Evolutionary conservation across 2,329 filamentous ascomycete species (phyloP), one percentile per base, ranked within the genome.

Genomic region (Plenodomus biglobosus): DNA sequence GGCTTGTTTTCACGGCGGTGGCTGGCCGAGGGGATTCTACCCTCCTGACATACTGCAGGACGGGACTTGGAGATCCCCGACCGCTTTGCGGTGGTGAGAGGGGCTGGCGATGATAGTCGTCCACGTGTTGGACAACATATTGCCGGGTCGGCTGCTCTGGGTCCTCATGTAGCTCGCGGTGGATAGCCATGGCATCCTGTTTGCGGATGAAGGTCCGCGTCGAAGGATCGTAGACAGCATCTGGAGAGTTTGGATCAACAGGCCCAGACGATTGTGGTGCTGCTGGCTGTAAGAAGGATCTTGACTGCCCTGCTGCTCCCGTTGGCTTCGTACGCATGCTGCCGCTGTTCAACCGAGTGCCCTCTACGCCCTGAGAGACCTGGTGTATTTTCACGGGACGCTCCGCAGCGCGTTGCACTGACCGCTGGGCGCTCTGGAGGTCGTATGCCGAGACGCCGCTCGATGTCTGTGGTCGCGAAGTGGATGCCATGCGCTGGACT

Each of bases 251-350:
- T 2, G 69, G 69, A 42, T 72, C 69, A 13, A 72, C 62, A 1
- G 59, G 55, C 8, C 61, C 58, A 16, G 59, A 48, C 1, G 59
- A 24, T n/a, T 55, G 55, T 22, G 46, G 46, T 16, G 53, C 21
- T 16, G 53, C 24, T 20, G 54, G 44, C 37, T 35, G 54, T 8
- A 59, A 42, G 17, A 44, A 59, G 3, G 56, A 58, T 38, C 59
- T 52, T 22, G 53, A 47, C 38, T 62, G 58, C 16, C 82, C 69
- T 6, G 75, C 74, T 2, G 78, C 76, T 3, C 78, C 81, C 46
- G 71, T 78, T 1, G 77, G 71, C 58, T 79, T 69, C 18, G 60
- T 77, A 10, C 75, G 75, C 59, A 85, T 73, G 8, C 79, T 82
- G 11, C 82, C 83, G 49, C 80, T 62, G 3, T 73, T 64, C 16